These are phyloP conservation scores for Agrocybe praecox DNA, from an alignment of 768 basidiomycete genomes.

Conservation along the genomic window DNA sequence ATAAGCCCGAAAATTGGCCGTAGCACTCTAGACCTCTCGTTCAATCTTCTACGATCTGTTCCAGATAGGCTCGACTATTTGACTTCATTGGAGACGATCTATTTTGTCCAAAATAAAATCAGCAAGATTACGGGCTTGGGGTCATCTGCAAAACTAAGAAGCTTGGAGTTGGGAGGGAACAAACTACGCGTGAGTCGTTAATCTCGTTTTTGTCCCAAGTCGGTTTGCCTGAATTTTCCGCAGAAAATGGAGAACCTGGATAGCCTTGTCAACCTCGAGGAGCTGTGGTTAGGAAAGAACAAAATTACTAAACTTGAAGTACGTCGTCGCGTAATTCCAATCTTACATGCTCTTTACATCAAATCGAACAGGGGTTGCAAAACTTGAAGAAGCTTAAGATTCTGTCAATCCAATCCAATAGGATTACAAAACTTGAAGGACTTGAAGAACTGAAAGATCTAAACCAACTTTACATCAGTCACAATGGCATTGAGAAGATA, in stretches of 20 bases:
- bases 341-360: neutral
- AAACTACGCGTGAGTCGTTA: constrained; percentile 70
- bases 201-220: neutral
- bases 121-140: constrained; percentile 72
- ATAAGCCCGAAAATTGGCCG: neutral
- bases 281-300: constrained; percentile 98
- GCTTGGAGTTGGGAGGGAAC: constrained; percentile 94
- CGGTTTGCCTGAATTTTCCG: neutral
- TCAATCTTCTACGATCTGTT: constrained; percentile 82
- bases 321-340: constrained; percentile 8
- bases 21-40: constrained; percentile 90
- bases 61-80: constrained; percentile 65
- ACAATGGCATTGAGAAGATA: constrained; percentile 84
- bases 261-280: constrained; percentile 78
- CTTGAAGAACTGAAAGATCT: constrained; percentile 72
- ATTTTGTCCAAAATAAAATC: constrained; percentile 97
- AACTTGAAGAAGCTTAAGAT: constrained; percentile 77
- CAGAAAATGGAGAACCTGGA: constrained; percentile 91
- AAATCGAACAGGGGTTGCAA: constrained; percentile 58
- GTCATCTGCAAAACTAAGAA: constrained; percentile 58
- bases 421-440: constrained; percentile 86
- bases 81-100: constrained; percentile 70
- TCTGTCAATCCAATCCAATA: constrained; percentile 91
- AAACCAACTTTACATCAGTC: constrained; percentile 91
- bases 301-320: constrained; percentile 91